These are phyloP conservation scores for Colletotrichum phormii DNA, from an alignment of 2,329 filamentous ascomycete species.

Conservation along the genomic window DNA sequence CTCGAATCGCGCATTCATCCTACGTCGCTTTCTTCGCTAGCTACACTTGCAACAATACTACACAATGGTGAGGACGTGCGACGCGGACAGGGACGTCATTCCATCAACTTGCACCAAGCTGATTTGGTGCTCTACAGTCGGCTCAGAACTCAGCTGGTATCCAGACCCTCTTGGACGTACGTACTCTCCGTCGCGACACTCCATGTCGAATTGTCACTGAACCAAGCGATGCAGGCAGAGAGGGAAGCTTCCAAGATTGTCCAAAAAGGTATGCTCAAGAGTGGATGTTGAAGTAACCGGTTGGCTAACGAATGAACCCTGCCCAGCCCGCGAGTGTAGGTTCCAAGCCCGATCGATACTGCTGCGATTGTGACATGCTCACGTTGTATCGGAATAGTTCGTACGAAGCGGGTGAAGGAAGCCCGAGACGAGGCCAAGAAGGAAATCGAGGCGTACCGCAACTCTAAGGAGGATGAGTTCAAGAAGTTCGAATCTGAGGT, in stretches of 20 bases:
- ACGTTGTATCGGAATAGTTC: slow-evolving; percentile 53
- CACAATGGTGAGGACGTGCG: slow-evolving; percentile 28
- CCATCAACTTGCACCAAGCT: slow-evolving; percentile 8
- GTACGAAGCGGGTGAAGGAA: slow-evolving; percentile 97
- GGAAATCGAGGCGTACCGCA: slow-evolving; percentile 93
- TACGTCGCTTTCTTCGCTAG: neutral
- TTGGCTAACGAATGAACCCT: neutral
- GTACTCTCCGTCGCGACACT: slow-evolving; percentile 45
- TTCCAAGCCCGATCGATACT: slow-evolving; percentile 36
- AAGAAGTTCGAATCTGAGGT: slow-evolving; percentile 89
- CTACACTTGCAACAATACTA: neutral
- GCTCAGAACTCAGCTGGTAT: slow-evolving; percentile 99
- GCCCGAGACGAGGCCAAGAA: slow-evolving; percentile 96
- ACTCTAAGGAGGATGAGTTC: slow-evolving; percentile 92
- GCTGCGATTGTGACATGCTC: slow-evolving; percentile 8
- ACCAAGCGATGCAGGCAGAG: slow-evolving; percentile 76
- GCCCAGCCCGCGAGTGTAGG: slow-evolving; percentile 87
- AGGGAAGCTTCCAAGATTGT: slow-evolving; percentile 99
- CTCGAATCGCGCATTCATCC: neutral
- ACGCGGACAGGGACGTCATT: slow-evolving; percentile 4
- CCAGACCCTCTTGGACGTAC: slow-evolving; percentile 97
- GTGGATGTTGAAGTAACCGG: neutral
- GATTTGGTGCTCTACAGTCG: slow-evolving; percentile 68
- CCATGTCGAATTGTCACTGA: slow-evolving; percentile 1
- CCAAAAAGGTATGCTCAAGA: slow-evolving; percentile 79